These are phyloP conservation scores for Pleomassaria siparia DNA, from an alignment of 2,329 filamentous ascomycete species.

Conservation along the genomic window DNA sequence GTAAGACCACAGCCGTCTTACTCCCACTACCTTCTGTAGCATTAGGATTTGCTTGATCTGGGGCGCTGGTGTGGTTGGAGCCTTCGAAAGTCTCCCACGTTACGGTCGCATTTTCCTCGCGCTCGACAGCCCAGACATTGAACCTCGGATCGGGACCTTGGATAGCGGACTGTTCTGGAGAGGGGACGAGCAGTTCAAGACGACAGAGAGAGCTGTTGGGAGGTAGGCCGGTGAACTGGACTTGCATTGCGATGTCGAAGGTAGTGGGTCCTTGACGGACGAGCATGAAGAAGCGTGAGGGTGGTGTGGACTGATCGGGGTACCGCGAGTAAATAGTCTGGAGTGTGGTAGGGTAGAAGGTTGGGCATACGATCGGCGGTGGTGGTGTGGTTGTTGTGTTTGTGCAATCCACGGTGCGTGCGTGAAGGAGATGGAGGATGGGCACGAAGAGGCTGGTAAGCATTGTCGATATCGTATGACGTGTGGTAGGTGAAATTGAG, in stretches of 20 bases:
- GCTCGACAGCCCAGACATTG: slow-evolving; percentile 26
- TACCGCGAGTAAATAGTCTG: slow-evolving; percentile 31
- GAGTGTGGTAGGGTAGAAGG: slow-evolving; percentile 24
- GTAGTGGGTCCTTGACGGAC: slow-evolving; percentile 19
- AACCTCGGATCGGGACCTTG: slow-evolving; percentile 25
- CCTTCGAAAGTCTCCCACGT: slow-evolving; percentile 27
- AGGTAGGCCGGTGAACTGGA: slow-evolving; percentile 20
- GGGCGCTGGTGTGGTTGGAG: too few relatives aligned
- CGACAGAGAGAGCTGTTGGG: slow-evolving; percentile 20
- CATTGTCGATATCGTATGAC: too few relatives aligned
- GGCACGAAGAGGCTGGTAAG: too few relatives aligned
- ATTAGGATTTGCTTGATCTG: too few relatives aligned
- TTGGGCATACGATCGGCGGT: slow-evolving; percentile 13
- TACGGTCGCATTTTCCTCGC: slow-evolving; percentile 13
- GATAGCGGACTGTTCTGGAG: slow-evolving; percentile 11
- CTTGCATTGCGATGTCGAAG: slow-evolving; percentile 27
- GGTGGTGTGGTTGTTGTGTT: too few relatives aligned
- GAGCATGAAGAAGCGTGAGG: slow-evolving; percentile 34
- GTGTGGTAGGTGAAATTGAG: too few relatives aligned
- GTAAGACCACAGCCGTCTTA: too few relatives aligned
- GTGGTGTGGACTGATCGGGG: slow-evolving; percentile 20
- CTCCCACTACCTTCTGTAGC: background rate
- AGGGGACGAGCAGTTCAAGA: slow-evolving; percentile 30
- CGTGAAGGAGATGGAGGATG: too few relatives aligned
- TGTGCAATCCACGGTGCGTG: too few relatives aligned